Evolutionary conservation across 2,329 filamentous ascomycete genomes (phyloP).

Genomic region (Colletotrichum sp.): DNA sequence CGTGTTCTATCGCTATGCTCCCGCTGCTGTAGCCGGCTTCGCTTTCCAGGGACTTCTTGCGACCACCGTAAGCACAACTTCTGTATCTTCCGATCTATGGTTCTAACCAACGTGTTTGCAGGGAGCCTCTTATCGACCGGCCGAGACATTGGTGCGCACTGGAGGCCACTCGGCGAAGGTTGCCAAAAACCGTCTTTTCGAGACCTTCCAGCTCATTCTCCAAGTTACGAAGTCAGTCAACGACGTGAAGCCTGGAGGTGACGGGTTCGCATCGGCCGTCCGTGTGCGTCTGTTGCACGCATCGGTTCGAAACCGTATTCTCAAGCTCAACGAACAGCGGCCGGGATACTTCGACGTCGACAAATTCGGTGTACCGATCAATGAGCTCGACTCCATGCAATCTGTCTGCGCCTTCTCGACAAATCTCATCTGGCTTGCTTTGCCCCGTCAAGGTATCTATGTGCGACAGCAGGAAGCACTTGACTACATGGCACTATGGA

Average conservation of each 20-base stretch:
- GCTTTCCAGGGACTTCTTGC: conserved; percentile 39
- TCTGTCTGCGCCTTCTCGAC: neutral
- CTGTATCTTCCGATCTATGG: conserved; percentile 35
- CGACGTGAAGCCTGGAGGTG: conserved; percentile 64
- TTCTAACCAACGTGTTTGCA: neutral
- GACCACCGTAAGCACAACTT: conserved; percentile 57
- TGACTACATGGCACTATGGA: conserved; percentile 11
- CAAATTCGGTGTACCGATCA: conserved; percentile 59
- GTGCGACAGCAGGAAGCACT: conserved; percentile 1
- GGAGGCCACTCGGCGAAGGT: conserved; percentile 67
- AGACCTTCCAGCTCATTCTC: conserved; percentile 38
- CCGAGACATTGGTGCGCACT: conserved; percentile 65
- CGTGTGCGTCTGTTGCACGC: conserved; percentile 70
- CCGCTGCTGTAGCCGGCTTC: conserved; percentile 58
- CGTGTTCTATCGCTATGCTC: conserved; percentile 65
- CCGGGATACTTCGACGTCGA: conserved; percentile 66
- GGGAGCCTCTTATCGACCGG: conserved; percentile 40
- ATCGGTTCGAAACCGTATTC: conserved; percentile 65
- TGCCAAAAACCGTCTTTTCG: conserved; percentile 59
- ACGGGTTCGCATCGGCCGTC: conserved; percentile 65
- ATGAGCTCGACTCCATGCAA: conserved; percentile 26
- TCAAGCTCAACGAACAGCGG: conserved; percentile 56
- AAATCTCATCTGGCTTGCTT: conserved; percentile 1
- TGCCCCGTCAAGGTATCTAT: conserved; percentile 6
- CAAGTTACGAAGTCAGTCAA: conserved; percentile 63